phyloP scores from a whole-genome alignment of 345 rosid species.

The Raphanus raphanistrum region DNA sequence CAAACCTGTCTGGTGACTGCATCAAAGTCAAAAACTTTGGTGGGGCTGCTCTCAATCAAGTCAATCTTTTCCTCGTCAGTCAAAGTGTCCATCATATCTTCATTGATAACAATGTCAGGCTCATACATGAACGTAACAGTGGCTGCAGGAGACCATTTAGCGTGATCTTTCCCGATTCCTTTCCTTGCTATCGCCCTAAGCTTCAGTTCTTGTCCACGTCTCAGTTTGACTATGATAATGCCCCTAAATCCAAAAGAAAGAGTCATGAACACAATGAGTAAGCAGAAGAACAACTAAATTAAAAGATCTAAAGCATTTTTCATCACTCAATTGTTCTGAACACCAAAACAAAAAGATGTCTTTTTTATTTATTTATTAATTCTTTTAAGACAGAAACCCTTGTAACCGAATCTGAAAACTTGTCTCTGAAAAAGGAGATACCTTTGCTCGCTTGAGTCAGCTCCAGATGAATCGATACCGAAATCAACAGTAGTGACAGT shows the following conservation, averaged over 20 bases:
- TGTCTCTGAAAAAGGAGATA: constrained; percentile 16
- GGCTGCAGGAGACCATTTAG: constrained; percentile 99
- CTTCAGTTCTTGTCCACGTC: constrained; percentile 83
- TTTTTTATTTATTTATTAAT: neutral
- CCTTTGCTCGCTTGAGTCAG: constrained; percentile 71
- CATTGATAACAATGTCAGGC: constrained; percentile 87
- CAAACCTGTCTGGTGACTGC: constrained; percentile 66
- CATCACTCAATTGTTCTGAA: neutral
- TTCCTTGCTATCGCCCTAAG: constrained; percentile 93
- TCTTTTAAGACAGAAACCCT: neutral
- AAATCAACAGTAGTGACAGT: constrained; percentile 85
- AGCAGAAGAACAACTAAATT: neutral
- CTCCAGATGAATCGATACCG: constrained; percentile 47
- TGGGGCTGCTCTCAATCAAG: constrained; percentile 88
- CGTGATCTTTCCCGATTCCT: constrained; percentile 97
- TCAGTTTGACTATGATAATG: constrained; percentile 79
- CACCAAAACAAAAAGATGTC: neutral
- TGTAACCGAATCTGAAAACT: neutral
- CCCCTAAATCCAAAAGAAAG: constrained; percentile 53
- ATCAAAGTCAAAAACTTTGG: constrained; percentile 79
- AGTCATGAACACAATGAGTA: neutral
- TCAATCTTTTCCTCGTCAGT: constrained; percentile 65
- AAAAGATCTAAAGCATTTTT: neutral
- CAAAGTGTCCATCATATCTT: constrained; percentile 81
- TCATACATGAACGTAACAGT: constrained; percentile 95